These are phyloP conservation scores for Stagonosporopsis tanaceti DNA, from an alignment of 2,329 filamentous ascomycete genomes.

Conservation along the genomic window DNA sequence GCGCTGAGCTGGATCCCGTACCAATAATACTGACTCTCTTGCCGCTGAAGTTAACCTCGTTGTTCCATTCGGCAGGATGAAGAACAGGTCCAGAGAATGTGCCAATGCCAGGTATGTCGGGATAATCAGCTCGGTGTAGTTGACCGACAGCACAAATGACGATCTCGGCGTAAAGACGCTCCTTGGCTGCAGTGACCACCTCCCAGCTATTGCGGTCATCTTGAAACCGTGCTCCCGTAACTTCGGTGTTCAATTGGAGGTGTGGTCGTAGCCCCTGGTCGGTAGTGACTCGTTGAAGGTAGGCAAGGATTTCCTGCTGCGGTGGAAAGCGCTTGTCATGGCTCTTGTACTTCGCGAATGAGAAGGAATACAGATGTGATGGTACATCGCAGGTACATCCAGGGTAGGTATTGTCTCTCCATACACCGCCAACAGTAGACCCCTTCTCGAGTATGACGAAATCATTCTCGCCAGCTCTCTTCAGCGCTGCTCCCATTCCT, in stretches of 20 bases:
- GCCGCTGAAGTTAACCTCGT: not conserved
- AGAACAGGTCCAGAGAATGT: not conserved
- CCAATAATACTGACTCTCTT: conserved; percentile 1
- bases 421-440: conserved; percentile 37
- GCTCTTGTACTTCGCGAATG: not conserved
- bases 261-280: not conserved
- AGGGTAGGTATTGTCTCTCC: no score
- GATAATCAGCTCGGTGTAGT: not conserved
- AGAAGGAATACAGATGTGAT: no score
- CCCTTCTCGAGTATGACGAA: conserved; percentile 3
- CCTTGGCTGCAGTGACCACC: not conserved
- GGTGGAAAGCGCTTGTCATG: not conserved
- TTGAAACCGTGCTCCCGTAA: not conserved
- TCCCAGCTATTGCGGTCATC: not conserved
- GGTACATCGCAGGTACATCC: no score
- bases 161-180: not conserved
- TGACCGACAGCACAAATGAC: conserved; percentile 6
- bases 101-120: not conserved
- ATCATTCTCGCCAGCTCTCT: conserved; percentile 2
- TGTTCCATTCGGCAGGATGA: not conserved
- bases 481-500: not conserved
- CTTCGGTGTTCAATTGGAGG: not conserved
- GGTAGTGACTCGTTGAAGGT: not conserved
- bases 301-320: not conserved
- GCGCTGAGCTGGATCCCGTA: conserved; percentile 3